Percentiles rank a stretch among this genome's conserved stretches.
phyloP scores from a whole-genome alignment of 306 rosid species.

The Cucurbita ficifolia region DNA sequence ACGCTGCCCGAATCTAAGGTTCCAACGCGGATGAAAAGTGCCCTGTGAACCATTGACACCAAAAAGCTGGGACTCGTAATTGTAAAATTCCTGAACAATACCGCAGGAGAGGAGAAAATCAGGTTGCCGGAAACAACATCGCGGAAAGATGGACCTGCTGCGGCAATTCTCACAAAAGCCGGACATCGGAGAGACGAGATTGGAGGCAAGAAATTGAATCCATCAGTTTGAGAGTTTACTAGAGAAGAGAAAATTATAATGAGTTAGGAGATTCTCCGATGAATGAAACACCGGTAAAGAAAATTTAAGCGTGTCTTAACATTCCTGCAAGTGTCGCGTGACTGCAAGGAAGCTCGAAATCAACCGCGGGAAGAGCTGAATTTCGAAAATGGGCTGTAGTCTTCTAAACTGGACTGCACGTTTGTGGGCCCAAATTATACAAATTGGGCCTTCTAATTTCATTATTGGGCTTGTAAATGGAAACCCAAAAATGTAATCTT shows the following conservation, averaged over 20 bases:
- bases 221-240: neutral
- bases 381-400: neutral
- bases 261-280: neutral
- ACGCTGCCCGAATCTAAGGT: constrained; percentile 33
- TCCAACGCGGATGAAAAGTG: constrained; percentile 38
- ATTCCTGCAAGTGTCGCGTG: neutral
- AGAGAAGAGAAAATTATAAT: neutral
- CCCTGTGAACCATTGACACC: constrained; percentile 45
- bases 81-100: constrained; percentile 29
- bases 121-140: constrained; percentile 26
- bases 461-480: neutral
- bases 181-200: constrained; percentile 4
- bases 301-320: neutral
- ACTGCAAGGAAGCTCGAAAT: neutral
- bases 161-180: constrained; percentile 20
- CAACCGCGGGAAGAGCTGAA: neutral
- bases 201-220: neutral
- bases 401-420: neutral
- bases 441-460: neutral
- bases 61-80: constrained; percentile 32
- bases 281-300: neutral
- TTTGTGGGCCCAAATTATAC: neutral
- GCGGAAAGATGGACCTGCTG: constrained; percentile 22
- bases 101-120: constrained; percentile 33
- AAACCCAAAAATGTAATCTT: too few species aligned